phyloP scores from a whole-genome alignment of 164 flowering plant species.

The Vitis cinerea region DNA sequence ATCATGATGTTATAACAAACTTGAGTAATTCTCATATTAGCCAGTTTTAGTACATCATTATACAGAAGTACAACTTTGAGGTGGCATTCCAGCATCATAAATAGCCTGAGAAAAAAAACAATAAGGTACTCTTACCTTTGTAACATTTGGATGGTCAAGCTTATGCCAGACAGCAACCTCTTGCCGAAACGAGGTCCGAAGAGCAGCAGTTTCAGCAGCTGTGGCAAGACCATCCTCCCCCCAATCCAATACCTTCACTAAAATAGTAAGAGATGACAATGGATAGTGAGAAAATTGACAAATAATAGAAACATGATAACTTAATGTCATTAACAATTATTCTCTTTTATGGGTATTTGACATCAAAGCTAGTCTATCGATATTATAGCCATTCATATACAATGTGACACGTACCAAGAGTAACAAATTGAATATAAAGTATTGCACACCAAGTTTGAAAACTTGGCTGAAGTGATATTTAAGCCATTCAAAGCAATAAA shows the following conservation, averaged over 20 bases:
- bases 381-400: too few relatives aligned
- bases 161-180: conserved; percentile 98
- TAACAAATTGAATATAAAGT: background rate
- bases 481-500: background rate
- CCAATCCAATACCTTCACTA: conserved; percentile 95
- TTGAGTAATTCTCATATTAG: too few relatives aligned
- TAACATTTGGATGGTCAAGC: conserved; percentile 95
- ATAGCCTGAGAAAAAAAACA: background rate
- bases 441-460: background rate
- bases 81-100: too few relatives aligned
- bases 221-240: conserved; percentile 89
- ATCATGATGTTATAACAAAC: too few relatives aligned
- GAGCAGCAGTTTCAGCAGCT: conserved; percentile 71
- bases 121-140: conserved; percentile 48
- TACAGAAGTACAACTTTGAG: too few relatives aligned
- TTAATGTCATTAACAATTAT: background rate
- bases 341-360: background rate
- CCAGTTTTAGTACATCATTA: too few relatives aligned
- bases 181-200: conserved; percentile 74
- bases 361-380: too few relatives aligned
- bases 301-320: background rate
- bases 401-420: background rate
- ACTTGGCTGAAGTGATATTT: background rate
- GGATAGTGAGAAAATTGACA: conserved; percentile 1
- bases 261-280: conserved; percentile 16